Evolutionary conservation across 2,329 filamentous ascomycete genomes (phyloP), one percentile per base, ranked within the genome.

Genomic region (Aspergillus eucalypticola): DNA sequence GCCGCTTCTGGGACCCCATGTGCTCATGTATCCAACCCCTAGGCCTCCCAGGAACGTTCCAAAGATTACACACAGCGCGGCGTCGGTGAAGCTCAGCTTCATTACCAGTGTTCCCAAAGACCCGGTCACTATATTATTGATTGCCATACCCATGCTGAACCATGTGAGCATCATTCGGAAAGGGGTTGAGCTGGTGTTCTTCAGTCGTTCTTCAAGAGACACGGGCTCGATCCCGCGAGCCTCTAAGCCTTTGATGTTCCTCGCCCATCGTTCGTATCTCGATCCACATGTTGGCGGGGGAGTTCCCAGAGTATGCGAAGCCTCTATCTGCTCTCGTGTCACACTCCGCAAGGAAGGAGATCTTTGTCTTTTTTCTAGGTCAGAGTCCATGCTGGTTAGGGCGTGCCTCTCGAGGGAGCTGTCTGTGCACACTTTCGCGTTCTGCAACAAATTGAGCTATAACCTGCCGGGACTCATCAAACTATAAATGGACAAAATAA

Each of bases 51-150:
- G 49, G 8, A 78, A 53, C 8, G 69, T 72, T 1, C 76, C 77
- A 56, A 79, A 73, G 8, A 77, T 60, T 3, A 71, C 75, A 58
- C 75, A 77, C 3, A 76, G 60, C 15, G 74, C 74, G 8, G 73
- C 72, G 65, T 81, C 79, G 5, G 66, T 66, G 65, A 78, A 79
- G 23, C 76, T 75, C 11, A 81, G 66, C 1, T 67, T 64, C 57
- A 77, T 72, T 1, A 76, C 71, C 8, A 78, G 58, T 5, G 78
- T 78, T 6, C 79, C 77, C 19, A 79, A 67, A n/a, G 79, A 72
- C 8, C 77, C 78, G 7, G 77, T 70, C 19, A 75, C 69, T 25
- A 80, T 72, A 54, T 80, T 80, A 60, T 77, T 79, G 1, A 73
- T 70, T 1, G 73, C 71, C 62, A 78, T 69, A 17, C 74, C 72